Evolutionary conservation across 345 rosid genomes (phyloP).

Genomic region (Eucalyptus marginata): DNA sequence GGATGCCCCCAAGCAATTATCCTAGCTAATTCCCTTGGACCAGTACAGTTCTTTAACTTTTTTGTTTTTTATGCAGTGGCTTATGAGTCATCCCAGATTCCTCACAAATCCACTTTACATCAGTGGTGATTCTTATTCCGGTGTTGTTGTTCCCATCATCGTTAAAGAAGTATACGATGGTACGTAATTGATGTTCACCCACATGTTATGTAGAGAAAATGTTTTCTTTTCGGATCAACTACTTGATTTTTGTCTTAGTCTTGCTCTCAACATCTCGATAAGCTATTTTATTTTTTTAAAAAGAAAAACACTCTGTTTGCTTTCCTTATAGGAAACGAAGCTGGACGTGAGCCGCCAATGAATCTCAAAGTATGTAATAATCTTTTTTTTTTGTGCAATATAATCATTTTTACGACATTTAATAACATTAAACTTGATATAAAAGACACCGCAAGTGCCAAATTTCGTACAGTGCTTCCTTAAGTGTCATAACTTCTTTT

Average conservation of each 20-base stretch:
- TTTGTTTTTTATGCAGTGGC: slow-evolving; percentile 8
- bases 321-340: not conserved
- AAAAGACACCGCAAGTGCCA: not conserved
- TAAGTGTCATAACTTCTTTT: not conserved
- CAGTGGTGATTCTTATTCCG: slow-evolving; percentile 19
- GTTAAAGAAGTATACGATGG: slow-evolving; percentile 5
- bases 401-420: not conserved
- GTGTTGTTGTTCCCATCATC: slow-evolving; percentile 1
- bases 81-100: slow-evolving; percentile 5
- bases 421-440: not conserved
- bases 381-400: no score
- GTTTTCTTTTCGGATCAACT: no score
- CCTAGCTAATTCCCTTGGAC: not conserved
- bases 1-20: not conserved
- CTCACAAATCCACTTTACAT: slow-evolving; percentile 11
- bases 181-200: not conserved
- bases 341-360: not conserved
- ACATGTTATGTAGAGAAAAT: not conserved
- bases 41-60: not conserved
- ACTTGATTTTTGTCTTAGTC: not conserved
- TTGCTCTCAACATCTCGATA: not conserved
- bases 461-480: not conserved
- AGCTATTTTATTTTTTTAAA: not conserved
- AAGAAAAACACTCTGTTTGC: not conserved
- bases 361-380: not conserved